These are phyloP conservation scores for Cryphonectria parasitica DNA, from an alignment of 2,329 filamentous ascomycete genomes.

Conservation along the genomic window DNA sequence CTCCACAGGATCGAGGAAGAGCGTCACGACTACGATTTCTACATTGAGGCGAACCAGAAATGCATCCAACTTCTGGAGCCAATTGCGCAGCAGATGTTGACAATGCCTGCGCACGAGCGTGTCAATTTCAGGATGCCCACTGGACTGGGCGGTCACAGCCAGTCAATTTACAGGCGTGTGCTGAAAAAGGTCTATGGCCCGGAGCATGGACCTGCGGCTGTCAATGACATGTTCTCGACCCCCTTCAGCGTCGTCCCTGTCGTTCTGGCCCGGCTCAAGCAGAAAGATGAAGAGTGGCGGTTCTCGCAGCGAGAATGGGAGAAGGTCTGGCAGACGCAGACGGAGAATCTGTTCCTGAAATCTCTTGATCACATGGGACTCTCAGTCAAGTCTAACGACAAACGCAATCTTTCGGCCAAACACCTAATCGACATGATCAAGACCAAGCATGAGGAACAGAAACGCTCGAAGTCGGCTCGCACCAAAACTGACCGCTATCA, in stretches of 20 bases:
- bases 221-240: slow-evolving; percentile 81
- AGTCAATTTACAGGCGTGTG: slow-evolving; percentile 94
- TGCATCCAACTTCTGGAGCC: slow-evolving; percentile 96
- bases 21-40: slow-evolving; percentile 97
- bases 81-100: slow-evolving; percentile 86
- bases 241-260: slow-evolving; percentile 89
- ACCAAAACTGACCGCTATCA: slow-evolving; percentile 67
- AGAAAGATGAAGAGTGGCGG: slow-evolving; percentile 97
- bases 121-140: slow-evolving; percentile 77
- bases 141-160: slow-evolving; percentile 88
- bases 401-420: slow-evolving; percentile 88
- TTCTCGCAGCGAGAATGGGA: slow-evolving; percentile 98
- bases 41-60: slow-evolving; percentile 92
- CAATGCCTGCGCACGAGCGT: slow-evolving; percentile 74
- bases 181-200: slow-evolving; percentile 96
- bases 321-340: slow-evolving; percentile 97
- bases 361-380: slow-evolving; percentile 97
- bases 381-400: slow-evolving; percentile 84
- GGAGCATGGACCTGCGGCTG: slow-evolving; percentile 81
- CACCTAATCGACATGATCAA: slow-evolving; percentile 89
- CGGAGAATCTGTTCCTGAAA: slow-evolving; percentile 91
- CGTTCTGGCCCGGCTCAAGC: slow-evolving; percentile 85
- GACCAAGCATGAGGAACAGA: slow-evolving; percentile 89
- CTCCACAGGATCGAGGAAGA: slow-evolving; percentile 97
- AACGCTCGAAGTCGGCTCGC: slow-evolving; percentile 68